These are phyloP conservation scores for Escovopsis sp. DNA, from an alignment of 2,329 filamentous ascomycete genomes.

Conservation along the genomic window DNA sequence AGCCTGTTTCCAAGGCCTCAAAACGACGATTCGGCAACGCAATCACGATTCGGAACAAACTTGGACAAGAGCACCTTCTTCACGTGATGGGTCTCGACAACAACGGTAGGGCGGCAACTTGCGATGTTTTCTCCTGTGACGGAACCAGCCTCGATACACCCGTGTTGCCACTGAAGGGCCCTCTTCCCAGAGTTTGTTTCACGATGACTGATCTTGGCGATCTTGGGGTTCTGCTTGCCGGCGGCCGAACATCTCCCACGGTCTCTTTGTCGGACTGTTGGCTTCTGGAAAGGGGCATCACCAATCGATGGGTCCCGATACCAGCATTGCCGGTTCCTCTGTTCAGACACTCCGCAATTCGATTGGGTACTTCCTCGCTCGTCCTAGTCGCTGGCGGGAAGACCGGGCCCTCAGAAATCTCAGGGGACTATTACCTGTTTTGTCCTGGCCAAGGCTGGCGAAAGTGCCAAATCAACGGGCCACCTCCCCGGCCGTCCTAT, in stretches of 20 bases:
- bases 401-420: slow-evolving; percentile 30
- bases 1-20: slow-evolving; percentile 7
- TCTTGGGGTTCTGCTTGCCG: slow-evolving; percentile 48
- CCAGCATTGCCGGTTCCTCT: slow-evolving; percentile 54
- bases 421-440: slow-evolving; percentile 40
- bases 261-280: slow-evolving; percentile 60
- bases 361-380: slow-evolving; percentile 31
- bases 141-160: slow-evolving; percentile 7
- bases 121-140: slow-evolving; percentile 31
- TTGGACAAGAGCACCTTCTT: slow-evolving; percentile 29
- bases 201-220: slow-evolving; percentile 52
- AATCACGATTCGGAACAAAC: slow-evolving; percentile 24
- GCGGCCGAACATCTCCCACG: slow-evolving; percentile 66
- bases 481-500: slow-evolving; percentile 24
- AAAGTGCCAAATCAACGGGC: slow-evolving; percentile 23
- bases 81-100: slow-evolving; percentile 30
- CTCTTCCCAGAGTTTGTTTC: slow-evolving; percentile 51
- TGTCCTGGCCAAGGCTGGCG: slow-evolving; percentile 32
- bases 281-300: slow-evolving; percentile 42
- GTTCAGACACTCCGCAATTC: slow-evolving; percentile 58
- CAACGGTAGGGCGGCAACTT: slow-evolving; percentile 32
- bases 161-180: slow-evolving; percentile 17
- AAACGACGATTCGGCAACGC: slow-evolving; percentile 47
- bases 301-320: slow-evolving; percentile 44
- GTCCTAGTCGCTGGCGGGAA: slow-evolving; percentile 51